phyloP scores from a whole-genome alignment of 2,329 filamentous ascomycete species.

The Aspergillus flavus region DNA sequence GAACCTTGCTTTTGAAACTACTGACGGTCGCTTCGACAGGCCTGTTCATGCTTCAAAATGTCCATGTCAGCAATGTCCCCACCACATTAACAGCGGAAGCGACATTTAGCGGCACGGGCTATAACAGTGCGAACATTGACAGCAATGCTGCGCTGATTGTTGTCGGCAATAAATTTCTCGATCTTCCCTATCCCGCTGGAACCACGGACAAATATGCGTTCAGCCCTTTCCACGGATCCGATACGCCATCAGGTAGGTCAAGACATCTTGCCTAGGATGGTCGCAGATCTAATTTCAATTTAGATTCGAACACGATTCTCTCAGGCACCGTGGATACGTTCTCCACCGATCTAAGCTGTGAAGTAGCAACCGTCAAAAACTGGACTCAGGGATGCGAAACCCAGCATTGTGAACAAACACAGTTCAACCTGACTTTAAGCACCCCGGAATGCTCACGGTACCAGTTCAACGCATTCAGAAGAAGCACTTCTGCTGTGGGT shows the following conservation, averaged over 20 bases:
- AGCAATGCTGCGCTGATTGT: constrained; percentile 4
- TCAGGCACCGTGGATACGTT: constrained; percentile 9
- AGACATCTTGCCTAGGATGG: no score
- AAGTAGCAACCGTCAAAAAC: constrained; percentile 9
- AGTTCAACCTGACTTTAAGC: constrained; percentile 5
- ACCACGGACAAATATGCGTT: constrained; percentile 16
- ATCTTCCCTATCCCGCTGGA: constrained; percentile 5
- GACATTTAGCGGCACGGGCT: constrained; percentile 3
- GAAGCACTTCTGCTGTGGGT: neutral
- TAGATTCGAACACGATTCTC: constrained; percentile 3
- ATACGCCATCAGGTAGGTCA: neutral
- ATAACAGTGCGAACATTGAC: neutral
- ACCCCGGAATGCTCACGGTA: constrained; percentile 1
- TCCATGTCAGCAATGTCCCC: neutral
- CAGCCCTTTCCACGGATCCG: constrained; percentile 5
- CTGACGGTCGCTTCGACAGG: constrained; percentile 15
- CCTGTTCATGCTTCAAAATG: constrained; percentile 12
- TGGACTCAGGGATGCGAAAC: constrained; percentile 8
- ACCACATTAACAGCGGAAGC: neutral
- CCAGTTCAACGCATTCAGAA: neutral
- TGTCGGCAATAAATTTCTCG: constrained; percentile 1
- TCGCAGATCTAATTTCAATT: neutral
- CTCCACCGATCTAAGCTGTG: constrained; percentile 7
- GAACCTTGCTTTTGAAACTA: constrained; percentile 11
- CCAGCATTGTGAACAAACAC: neutral